Base-by-base conservation (phyloP, 208 protist genomes). In the Crithidia sp. region DNA sequence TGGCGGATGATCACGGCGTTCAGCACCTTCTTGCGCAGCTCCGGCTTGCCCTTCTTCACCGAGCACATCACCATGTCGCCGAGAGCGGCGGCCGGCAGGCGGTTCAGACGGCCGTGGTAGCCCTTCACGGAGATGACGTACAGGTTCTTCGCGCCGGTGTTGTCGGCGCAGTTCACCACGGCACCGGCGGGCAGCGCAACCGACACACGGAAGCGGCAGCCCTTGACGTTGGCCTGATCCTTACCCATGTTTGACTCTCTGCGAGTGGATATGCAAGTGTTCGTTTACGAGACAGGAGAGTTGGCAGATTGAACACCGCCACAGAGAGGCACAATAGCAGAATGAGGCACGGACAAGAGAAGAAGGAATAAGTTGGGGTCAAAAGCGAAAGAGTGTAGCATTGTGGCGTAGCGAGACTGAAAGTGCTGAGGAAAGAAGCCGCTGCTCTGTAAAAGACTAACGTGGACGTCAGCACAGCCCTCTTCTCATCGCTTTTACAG, bases 41-140 rank as follows among this genome's bases (percentile, higher is more conserved):
- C 99, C 70, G 99, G 99, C 91, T 99, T 99, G 79, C 99, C 99
- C 89, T 99, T 99, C 97, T 99, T 99, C 76, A 99, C 98, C 47
- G 99, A 99, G 73, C 94, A 98, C 89, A 99, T 97, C 70, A 99
- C 93, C 92, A 99, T 99, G 88, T 99, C 98, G 66, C 99, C 99
- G 71, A 99, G 90, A 56, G 94, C 94, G 50, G 98, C 99, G 49
- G 95, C 79, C 45, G 99, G 99, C 59, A 99, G 89, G 76, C 98
- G 94, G 91, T 99, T 99, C 14, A 99, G 94, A 71, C 99, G 93
- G 73, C 98, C 99, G 78, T 99, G 95, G 81, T 98, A 96, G 60
- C 97, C 96, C 84, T 98, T 98, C 54, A 99, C 98, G 76, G 99
- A 91, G 82, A 99, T 99, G 82, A 99, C 89, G 92, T 99, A 99